Evolutionary conservation across 2,329 filamentous ascomycete species (phyloP).

Genomic region (Albifimbria verrucaria): DNA sequence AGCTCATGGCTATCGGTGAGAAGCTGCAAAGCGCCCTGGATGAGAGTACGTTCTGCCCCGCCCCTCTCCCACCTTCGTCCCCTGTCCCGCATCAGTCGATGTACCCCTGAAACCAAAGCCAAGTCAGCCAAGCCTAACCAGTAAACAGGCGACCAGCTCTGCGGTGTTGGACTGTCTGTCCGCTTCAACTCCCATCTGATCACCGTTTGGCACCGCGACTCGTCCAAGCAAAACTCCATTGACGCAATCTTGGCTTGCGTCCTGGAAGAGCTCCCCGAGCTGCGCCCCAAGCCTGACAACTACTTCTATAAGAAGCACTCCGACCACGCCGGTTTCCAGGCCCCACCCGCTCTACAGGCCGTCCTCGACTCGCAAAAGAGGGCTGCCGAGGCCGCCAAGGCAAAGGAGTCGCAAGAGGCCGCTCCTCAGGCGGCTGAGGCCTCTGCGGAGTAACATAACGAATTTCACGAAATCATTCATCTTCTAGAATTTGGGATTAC

Average conservation of each 20-base stretch:
- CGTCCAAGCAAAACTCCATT: constrained; percentile 74
- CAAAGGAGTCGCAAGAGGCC: constrained; percentile 15
- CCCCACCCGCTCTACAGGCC: constrained; percentile 55
- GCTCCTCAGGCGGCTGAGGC: constrained; percentile 11
- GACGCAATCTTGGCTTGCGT: constrained; percentile 71
- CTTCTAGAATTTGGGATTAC: too few species aligned
- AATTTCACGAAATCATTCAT: background rate
- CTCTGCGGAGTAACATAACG: constrained; percentile 18
- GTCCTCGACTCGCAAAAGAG: constrained; percentile 55
- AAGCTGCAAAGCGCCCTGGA: constrained; percentile 72
- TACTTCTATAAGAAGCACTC: constrained; percentile 89
- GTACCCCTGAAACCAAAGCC: constrained; percentile 1
- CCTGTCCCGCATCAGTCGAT: background rate
- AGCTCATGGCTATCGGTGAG: constrained; percentile 81
- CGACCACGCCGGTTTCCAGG: constrained; percentile 80
- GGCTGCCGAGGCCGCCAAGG: constrained; percentile 33
- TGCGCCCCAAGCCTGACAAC: constrained; percentile 67
- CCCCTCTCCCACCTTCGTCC: background rate
- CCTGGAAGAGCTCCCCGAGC: constrained; percentile 70
- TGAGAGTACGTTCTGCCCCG: constrained; percentile 48
- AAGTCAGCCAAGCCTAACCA: constrained; percentile 8
- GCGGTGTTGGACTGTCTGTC: constrained; percentile 82
- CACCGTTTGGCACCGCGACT: constrained; percentile 90
- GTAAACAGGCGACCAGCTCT: constrained; percentile 72
- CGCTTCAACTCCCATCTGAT: constrained; percentile 88